Conservation (phyloP, 495 filamentous ascomycete genomes). For the Neurospora hispaniola region DNA sequence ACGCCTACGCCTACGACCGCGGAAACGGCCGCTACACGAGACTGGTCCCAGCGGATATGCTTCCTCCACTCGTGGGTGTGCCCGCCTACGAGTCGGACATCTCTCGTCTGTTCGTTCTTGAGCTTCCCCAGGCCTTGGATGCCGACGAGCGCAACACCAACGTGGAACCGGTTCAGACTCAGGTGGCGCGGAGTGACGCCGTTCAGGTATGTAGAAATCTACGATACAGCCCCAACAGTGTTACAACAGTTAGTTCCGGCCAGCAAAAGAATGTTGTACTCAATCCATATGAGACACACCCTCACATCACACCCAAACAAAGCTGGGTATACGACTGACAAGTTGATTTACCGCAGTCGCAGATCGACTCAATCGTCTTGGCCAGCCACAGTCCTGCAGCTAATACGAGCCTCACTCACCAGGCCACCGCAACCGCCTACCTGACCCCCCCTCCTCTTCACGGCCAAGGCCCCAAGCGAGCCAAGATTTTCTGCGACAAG, state of each 20-base stretch:
- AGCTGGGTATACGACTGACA: neutral
- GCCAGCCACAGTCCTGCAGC: neutral
- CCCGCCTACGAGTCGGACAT: constrained; percentile 19
- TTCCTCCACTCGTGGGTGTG: constrained; percentile 34
- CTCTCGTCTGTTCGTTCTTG: constrained; percentile 31
- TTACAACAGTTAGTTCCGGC: neutral
- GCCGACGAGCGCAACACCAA: constrained; percentile 28
- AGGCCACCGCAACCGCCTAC: constrained; percentile 3
- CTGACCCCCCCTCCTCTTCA: neutral
- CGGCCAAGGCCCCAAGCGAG: constrained; percentile 20
- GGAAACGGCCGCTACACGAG: constrained; percentile 49
- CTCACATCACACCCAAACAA: neutral
- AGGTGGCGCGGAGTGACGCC: neutral
- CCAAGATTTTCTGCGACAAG: constrained; percentile 73
- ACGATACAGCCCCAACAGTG: neutral
- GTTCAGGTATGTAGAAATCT: neutral
- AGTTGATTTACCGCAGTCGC: neutral
- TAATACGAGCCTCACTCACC: neutral
- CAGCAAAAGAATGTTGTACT: no score
- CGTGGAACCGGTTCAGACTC: constrained; percentile 10
- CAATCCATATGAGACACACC: neutral
- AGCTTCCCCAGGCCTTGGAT: constrained; percentile 24
- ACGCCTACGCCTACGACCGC: constrained; percentile 45
- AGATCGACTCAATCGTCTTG: constrained; percentile 12
- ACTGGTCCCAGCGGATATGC: constrained; percentile 54